Evolutionary conservation across 208 protist species (phyloP).

Genomic region (Pavlovales sp.): DNA sequence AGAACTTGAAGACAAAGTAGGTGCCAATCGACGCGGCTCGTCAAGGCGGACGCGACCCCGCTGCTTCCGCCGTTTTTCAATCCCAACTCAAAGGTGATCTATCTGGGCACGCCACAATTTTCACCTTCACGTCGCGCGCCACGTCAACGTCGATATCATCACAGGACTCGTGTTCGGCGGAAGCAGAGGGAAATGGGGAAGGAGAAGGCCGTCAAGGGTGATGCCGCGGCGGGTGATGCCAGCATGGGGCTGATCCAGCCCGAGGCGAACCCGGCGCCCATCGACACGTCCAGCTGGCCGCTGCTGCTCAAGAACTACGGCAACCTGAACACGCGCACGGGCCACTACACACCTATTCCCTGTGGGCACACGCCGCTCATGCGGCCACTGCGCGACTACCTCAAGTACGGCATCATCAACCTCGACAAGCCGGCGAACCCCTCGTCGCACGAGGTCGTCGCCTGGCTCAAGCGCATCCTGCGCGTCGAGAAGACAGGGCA

Average conservation of each 20-base stretch:
- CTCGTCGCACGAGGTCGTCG: conserved; percentile 99
- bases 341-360: conserved; percentile 93
- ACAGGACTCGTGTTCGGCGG: no score
- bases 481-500: conserved; percentile 98
- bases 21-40: no score
- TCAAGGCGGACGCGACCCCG: no score
- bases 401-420: conserved; percentile 99
- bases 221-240: no score
- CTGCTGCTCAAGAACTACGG: conserved; percentile 98
- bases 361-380: conserved; percentile 91
- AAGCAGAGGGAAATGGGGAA: conserved; percentile 42
- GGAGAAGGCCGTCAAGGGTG: background rate
- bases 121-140: no score
- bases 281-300: conserved; percentile 91
- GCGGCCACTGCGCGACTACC: conserved; percentile 91
- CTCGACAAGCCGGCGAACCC: conserved; percentile 99
- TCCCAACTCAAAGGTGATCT: no score
- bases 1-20: no score
- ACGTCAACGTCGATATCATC: no score
- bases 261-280: conserved; percentile 57
- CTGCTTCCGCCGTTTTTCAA: no score
- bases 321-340: conserved; percentile 91
- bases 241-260: conserved; percentile 54
- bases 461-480: conserved; percentile 98
- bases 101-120: no score